Percentiles rank a stretch among this genome's conserved stretches.
These are phyloP conservation scores for Hordeum pubiflorum DNA, from an alignment of 202 grass and related monocot species.

Conservation along the genomic window DNA sequence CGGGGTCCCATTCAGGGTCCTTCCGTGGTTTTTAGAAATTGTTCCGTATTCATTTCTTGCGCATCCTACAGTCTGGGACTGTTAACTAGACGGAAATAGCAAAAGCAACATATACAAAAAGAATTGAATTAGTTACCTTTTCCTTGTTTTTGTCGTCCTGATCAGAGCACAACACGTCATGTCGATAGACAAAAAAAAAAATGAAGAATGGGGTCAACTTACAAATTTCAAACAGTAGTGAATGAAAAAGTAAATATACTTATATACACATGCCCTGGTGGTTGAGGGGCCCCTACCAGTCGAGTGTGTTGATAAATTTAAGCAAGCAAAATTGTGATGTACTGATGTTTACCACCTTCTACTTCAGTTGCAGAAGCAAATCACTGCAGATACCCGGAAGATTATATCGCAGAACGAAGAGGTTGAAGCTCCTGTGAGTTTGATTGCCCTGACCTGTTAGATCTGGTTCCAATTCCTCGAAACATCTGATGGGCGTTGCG, in stretches of 20 bases:
- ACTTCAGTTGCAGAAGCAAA: not conserved
- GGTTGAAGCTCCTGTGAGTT: not conserved
- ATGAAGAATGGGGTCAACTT: not conserved
- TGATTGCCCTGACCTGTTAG: not conserved
- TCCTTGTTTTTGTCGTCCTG: not conserved
- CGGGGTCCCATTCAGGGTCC: not conserved
- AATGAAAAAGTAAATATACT: not conserved
- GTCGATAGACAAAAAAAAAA: too few species aligned
- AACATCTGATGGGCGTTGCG: not conserved
- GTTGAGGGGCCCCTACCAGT: not conserved
- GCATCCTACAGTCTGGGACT: not conserved
- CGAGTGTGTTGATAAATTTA: not conserved
- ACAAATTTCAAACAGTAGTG: not conserved
- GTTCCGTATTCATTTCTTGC: not conserved
- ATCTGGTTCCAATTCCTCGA: not conserved
- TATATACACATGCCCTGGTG: not conserved
- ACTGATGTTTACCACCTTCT: not conserved
- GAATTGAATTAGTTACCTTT: not conserved
- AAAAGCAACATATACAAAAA: not conserved
- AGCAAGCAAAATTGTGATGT: not conserved
- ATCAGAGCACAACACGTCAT: not conserved
- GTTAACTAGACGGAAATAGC: not conserved
- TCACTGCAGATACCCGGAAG: not conserved
- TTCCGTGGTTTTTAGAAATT: not conserved
- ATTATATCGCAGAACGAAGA: slow-evolving; percentile 10